Base-by-base conservation (phyloP, 129 eudicot species). In the Tagetes erecta region DNA sequence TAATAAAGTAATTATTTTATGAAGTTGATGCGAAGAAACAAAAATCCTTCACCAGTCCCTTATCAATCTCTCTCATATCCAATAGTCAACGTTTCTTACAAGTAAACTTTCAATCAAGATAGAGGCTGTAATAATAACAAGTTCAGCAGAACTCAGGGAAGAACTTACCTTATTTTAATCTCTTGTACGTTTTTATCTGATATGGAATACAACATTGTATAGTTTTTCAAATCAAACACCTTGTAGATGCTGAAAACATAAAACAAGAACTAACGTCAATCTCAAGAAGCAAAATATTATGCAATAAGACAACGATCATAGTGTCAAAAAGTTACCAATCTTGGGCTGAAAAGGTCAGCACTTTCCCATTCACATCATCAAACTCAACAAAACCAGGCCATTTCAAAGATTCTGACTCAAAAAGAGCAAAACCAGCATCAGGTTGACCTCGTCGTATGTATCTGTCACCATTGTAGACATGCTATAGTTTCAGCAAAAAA, bases 321-420 rank as follows among this genome's bases (percentile, higher is more conserved):
- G 34, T 7, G 6, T 31, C 1, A 46, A 72, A 50, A 10, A 34
- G 38, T 63, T 82, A 84, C 97, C 97, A 81, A 80, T 89, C 97
- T 11, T 87, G 96, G 45, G 96, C 93, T 60, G 97, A 92, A 60
- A 87, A 89, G 3, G 97, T 92, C 66, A 92, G 89, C 46, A 92
- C 97, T 81, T 92, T 92, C 37, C 97, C 97, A 71, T 92, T 92
- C 3, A 92, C 96, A 78, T 92, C 97, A 87, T 92, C 97, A 82
- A 89, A 92, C 80, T 92, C 97, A 51, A 92, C 97, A 89, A 89
- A 89, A 30, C 97, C 93, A 20, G 97, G 97, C 97, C 97, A 89
- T 82, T 89, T 92, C 75, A 92, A 76, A 37, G 97, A 92, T 82
- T 92, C 97, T 0, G 93, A 85, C 82, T 92, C 97, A 57, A 92